A percentile compares a stretch with the other conserved stretches of the same genome.
These are phyloP conservation scores for Glycine tomentella DNA, from an alignment of 306 rosid genomes.

Conservation along the genomic window DNA sequence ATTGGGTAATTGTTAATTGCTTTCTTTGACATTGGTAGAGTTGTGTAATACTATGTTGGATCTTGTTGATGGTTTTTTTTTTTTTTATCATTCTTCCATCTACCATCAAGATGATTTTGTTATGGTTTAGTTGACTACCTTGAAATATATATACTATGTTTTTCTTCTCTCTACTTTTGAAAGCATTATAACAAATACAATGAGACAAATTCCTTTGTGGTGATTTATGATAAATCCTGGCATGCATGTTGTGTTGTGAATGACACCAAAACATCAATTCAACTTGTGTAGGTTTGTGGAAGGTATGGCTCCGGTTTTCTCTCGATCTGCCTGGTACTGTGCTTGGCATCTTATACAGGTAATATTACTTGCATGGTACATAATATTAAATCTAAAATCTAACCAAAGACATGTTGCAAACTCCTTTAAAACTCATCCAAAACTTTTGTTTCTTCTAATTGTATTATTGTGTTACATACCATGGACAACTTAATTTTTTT, in stretches of 20 bases:
- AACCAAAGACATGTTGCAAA: not conserved
- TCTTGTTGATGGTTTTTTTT: constrained; percentile 29
- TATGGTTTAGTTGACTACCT: not conserved
- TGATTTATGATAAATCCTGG: no score
- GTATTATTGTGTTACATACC: not conserved
- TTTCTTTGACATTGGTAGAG: constrained; percentile 15
- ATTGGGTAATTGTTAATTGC: constrained; percentile 78
- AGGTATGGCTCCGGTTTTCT: constrained; percentile 99
- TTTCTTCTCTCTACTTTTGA: not conserved
- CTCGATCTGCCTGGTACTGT: constrained; percentile 94
- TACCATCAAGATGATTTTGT: not conserved
- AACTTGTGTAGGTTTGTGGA: constrained; percentile 81
- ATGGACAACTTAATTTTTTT: not conserved
- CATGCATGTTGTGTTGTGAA: constrained; percentile 5
- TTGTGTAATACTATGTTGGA: constrained; percentile 6
- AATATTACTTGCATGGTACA: constrained; percentile 17
- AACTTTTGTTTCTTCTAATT: constrained; percentile 4
- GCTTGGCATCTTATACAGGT: constrained; percentile 99
- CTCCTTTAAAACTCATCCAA: constrained; percentile 12
- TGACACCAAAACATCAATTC: constrained; percentile 41
- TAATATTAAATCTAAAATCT: not conserved
- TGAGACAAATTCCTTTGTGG: not conserved
- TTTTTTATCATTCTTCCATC: constrained; percentile 21
- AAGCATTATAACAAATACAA: not conserved
- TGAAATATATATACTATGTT: constrained; percentile 20